These are phyloP conservation scores for Cicer cuneatum DNA, from an alignment of 306 rosid species.

Conservation along the genomic window DNA sequence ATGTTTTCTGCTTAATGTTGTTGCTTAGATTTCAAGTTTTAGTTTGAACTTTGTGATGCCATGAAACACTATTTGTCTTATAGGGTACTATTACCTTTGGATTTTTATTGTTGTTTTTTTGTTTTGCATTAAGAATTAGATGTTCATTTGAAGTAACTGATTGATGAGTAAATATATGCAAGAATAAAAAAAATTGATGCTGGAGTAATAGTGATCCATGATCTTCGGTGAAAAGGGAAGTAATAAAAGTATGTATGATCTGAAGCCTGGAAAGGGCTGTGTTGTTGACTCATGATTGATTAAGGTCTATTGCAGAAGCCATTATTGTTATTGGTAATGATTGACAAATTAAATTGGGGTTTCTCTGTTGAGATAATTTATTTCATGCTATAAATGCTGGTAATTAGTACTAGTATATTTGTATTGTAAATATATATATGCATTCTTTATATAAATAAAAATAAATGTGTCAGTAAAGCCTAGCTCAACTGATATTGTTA, in stretches of 20 bases:
- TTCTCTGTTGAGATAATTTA: slow-evolving; percentile 25
- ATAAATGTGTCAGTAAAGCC: too few relatives aligned
- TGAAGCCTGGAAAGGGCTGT: slow-evolving; percentile 7
- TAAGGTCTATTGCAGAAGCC: slow-evolving; percentile 21
- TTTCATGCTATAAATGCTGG: slow-evolving; percentile 28
- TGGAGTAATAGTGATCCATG: slow-evolving; percentile 15
- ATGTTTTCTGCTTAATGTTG: slow-evolving; percentile 16
- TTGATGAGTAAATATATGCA: slow-evolving; percentile 3
- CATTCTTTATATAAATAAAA: neutral
- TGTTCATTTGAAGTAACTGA: slow-evolving; percentile 5
- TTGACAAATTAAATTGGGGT: slow-evolving; percentile 20
- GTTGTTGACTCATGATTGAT: slow-evolving; percentile 36
- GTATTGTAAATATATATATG: neutral
- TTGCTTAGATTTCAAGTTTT: slow-evolving; percentile 51
- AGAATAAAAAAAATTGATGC: slow-evolving; percentile 8
- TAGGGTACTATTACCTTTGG: slow-evolving; percentile 18
- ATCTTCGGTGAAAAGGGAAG: neutral
- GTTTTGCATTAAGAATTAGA: neutral
- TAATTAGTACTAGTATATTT: neutral
- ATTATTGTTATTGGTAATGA: slow-evolving; percentile 22
- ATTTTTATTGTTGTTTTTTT: neutral
- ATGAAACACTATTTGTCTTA: slow-evolving; percentile 17
- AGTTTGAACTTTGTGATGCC: slow-evolving; percentile 37
- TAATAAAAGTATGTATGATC: neutral
- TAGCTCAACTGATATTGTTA: too few relatives aligned